Percentiles rank a stretch among this genome's conserved stretches.
Evolutionary conservation across 495 filamentous ascomycete species (phyloP).

Genomic region (Barbatosphaeria neglecta): DNA sequence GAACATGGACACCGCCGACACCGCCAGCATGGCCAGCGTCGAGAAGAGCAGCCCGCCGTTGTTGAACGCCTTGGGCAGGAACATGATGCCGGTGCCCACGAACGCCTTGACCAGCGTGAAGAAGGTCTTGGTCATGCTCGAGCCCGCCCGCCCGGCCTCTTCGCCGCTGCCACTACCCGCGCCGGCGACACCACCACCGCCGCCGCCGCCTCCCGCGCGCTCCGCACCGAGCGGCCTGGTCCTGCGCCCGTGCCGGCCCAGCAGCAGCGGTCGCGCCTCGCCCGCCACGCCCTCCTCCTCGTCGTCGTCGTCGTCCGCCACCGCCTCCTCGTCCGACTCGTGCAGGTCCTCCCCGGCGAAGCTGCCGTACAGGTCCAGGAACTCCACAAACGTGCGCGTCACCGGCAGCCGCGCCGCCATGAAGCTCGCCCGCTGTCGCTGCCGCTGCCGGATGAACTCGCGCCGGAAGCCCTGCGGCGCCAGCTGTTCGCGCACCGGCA

Average conservation of each 20-base stretch:
- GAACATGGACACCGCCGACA: conserved; percentile 44
- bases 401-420: conserved; percentile 34
- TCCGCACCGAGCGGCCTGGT: too few relatives aligned
- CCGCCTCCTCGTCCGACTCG: conserved; percentile 50
- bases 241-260: conserved; percentile 32
- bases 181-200: too few relatives aligned
- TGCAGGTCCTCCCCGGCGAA: conserved; percentile 63
- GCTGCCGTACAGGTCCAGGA: conserved; percentile 56
- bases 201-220: too few relatives aligned
- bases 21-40: conserved; percentile 42
- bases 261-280: conserved; percentile 44
- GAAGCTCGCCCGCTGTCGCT: conserved; percentile 26
- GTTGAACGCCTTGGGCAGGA: conserved; percentile 54
- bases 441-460: conserved; percentile 42
- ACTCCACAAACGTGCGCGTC: conserved; percentile 55
- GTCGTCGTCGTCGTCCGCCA: conserved; percentile 31
- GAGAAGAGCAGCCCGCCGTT: conserved; percentile 60
- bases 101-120: conserved; percentile 58
- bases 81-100: conserved; percentile 57
- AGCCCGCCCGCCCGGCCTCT: conserved; percentile 44
- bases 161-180: too few relatives aligned
- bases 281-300: conserved; percentile 26
- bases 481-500: conserved; percentile 39
- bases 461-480: conserved; percentile 52
- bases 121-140: conserved; percentile 50